Percentiles rank a stretch among this genome's conserved stretches.
These are phyloP conservation scores for Candida buenavistaensis DNA, from an alignment of 1,139 yeast species.

Conservation along the genomic window DNA sequence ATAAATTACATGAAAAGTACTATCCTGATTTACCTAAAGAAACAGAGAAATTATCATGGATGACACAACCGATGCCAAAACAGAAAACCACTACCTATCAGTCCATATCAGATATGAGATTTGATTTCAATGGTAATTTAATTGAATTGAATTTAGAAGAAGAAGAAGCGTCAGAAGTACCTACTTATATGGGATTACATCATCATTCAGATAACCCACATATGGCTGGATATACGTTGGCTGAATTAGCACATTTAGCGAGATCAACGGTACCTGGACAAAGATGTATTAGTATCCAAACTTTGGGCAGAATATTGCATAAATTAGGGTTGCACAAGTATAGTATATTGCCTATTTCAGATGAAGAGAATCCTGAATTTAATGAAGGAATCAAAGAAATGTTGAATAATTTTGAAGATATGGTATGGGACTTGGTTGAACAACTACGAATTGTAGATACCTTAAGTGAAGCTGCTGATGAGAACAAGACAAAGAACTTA, in stretches of 20 bases:
- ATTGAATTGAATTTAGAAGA: constrained; percentile 35
- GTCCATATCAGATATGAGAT: constrained; percentile 70
- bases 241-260: constrained; percentile 77
- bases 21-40: constrained; percentile 89
- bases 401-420: constrained; percentile 51
- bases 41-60: constrained; percentile 85
- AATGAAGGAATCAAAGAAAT: constrained; percentile 39
- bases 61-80: constrained; percentile 63
- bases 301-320: constrained; percentile 82
- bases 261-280: constrained; percentile 84
- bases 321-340: constrained; percentile 70
- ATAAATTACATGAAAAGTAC: constrained; percentile 78
- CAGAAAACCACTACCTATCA: constrained; percentile 52
- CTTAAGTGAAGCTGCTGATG: constrained; percentile 74
- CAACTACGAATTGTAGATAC: constrained; percentile 69
- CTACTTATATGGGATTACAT: constrained; percentile 72
- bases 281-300: constrained; percentile 81
- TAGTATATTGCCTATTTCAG: constrained; percentile 45
- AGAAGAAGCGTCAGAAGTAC: constrained; percentile 32
- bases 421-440: constrained; percentile 75
- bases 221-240: constrained; percentile 87
- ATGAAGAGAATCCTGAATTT: constrained; percentile 36
- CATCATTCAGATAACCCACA: constrained; percentile 91
- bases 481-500: constrained; percentile 59
- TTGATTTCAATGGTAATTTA: constrained; percentile 83